Conservation (phyloP, 2,329 filamentous ascomycete genomes). For the Aspergillus arachidicola region DNA sequence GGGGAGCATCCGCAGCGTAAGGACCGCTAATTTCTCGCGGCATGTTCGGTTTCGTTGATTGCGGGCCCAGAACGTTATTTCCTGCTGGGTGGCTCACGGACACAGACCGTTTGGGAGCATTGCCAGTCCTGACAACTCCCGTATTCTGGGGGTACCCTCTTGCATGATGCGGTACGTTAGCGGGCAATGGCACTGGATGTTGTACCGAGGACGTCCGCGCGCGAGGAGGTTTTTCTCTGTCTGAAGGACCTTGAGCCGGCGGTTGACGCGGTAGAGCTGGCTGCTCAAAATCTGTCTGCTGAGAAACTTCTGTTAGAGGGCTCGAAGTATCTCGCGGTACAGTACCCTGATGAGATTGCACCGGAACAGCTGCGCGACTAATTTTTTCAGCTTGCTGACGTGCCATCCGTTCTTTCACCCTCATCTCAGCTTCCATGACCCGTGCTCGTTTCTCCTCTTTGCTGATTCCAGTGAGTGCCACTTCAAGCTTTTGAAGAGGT, state of each 20-base stretch:
- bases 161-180: constrained; percentile 26
- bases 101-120: constrained; percentile 29
- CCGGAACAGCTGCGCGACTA: background rate
- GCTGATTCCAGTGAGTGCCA: constrained; percentile 86
- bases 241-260: constrained; percentile 11
- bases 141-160: constrained; percentile 7
- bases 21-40: constrained; percentile 4
- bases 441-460: constrained; percentile 93
- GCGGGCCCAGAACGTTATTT: constrained; percentile 8
- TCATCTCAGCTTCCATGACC: constrained; percentile 78
- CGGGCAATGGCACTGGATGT: constrained; percentile 19
- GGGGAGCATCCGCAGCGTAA: background rate
- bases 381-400: constrained; percentile 23
- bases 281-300: constrained; percentile 7
- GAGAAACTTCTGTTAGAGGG: constrained; percentile 3
- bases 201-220: constrained; percentile 22
- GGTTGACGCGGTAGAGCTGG: constrained; percentile 2
- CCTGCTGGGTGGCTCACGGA: constrained; percentile 23
- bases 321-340: background rate
- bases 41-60: constrained; percentile 9
- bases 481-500: constrained; percentile 89
- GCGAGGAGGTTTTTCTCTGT: constrained; percentile 14
- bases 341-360: background rate
- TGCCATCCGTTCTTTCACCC: constrained; percentile 61
- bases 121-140: constrained; percentile 20